Base-by-base conservation (phyloP, 768 basidiomycete species). In the Heimioporus sp. region DNA sequence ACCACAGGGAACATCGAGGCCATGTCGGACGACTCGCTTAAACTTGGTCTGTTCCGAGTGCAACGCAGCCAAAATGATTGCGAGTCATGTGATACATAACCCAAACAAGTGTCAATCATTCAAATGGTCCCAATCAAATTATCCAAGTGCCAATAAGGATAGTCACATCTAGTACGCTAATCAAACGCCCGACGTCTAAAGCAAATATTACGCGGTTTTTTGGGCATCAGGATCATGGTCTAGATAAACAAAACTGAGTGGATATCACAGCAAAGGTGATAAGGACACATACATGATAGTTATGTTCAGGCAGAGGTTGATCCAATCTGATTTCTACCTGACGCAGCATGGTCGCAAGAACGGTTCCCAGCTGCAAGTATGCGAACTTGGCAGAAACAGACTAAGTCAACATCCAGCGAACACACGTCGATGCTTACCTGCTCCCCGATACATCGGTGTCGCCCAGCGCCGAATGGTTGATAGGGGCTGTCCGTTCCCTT, bases 401-500 rank as follows among this genome's bases (percentile, higher is more conserved):
- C n/a, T 62, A 34, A 59, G 51, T 13, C n/a, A 43, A 38, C 32
- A 24, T 47, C 36, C 31, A 46, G 4, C 20, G 20, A 47, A 34
- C 9, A 20, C 15, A 53, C 3, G 2, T 43, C 15, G 2, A 11
- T 24, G 69, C 76, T 41, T 42, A 85, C 86, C 74, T 86, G 88
- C 73, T 95, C 93, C 57, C 93, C 92, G 54, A 98, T 95, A 69
- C 92, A 98, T 57, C 95, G 79, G 74, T 98, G 96, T 62, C 90
- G 80, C 28, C 97, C 97, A 46, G 97, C 96, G 55, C 97, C 97
- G 63, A 99, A 99, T 2, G 97, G 97, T 67, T 97, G 91, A 69
- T 98, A 98, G 44, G 92, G 92, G 60, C 87, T 91, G 51, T 95
- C 91, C 7, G 95, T 98, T 45, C 95, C 95, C 74, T 98, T 98